Evolutionary conservation across 2,329 filamentous ascomycete species (phyloP).

Genomic region (Nannizziopsis arthrosporioides): DNA sequence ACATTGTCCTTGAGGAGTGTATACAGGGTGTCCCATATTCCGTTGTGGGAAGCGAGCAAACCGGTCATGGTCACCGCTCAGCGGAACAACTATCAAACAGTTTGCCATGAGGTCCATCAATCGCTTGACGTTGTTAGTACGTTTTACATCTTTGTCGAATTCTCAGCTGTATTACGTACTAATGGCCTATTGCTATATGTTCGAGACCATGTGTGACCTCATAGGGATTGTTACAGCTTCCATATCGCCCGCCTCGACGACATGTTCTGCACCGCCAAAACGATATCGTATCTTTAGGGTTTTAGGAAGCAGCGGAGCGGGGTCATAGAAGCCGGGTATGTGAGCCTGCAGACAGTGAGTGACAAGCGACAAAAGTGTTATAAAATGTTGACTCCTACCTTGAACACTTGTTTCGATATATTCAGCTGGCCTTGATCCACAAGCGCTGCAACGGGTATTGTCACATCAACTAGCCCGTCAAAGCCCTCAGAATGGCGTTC

Average conservation of each 20-base stretch:
- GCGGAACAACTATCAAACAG: too few species aligned
- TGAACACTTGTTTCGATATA: slow-evolving; percentile 26
- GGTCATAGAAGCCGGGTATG: slow-evolving; percentile 35
- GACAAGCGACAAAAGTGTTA: neutral
- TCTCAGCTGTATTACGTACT: neutral
- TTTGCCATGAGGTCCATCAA: neutral
- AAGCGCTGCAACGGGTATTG: slow-evolving; percentile 34
- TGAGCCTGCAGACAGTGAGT: slow-evolving; percentile 28
- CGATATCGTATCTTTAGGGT: slow-evolving; percentile 32
- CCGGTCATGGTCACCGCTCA: too few species aligned
- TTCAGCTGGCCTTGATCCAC: slow-evolving; percentile 33
- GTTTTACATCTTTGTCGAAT: neutral
- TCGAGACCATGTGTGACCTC: slow-evolving; percentile 26
- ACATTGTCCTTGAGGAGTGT: neutral
- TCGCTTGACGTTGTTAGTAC: neutral
- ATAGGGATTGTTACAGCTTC: slow-evolving; percentile 31
- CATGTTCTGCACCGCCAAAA: slow-evolving; percentile 31
- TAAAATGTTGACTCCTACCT: slow-evolving; percentile 20
- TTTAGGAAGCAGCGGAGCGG: slow-evolving; percentile 33
- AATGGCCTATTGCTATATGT: slow-evolving; percentile 1
- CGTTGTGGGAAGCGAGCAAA: too few species aligned
- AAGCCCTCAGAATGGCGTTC: slow-evolving; percentile 12
- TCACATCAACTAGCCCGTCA: slow-evolving; percentile 26
- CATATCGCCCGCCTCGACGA: slow-evolving; percentile 28
- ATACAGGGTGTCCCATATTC: neutral